phyloP scores from a whole-genome alignment of 495 filamentous ascomycete genomes.

The Neurospora intermedia region DNA sequence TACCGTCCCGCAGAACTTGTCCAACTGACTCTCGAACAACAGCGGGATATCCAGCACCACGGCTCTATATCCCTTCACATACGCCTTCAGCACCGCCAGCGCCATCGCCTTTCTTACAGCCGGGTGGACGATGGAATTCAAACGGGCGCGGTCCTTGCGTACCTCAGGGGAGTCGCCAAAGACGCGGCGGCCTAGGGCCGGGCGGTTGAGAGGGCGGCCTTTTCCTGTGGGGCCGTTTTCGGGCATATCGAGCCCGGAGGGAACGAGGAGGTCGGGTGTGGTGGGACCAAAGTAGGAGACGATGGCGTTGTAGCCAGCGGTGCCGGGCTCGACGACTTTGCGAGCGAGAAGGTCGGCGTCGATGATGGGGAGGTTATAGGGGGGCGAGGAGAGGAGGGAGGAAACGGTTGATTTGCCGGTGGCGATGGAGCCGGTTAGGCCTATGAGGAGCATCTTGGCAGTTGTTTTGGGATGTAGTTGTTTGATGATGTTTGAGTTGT shows the following conservation, averaged over 20 bases:
- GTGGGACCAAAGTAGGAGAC: constrained; percentile 64
- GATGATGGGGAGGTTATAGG: constrained; percentile 83
- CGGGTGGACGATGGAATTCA: constrained; percentile 91
- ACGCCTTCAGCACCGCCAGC: constrained; percentile 50
- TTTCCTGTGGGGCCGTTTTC: constrained; percentile 32
- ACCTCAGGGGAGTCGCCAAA: constrained; percentile 63
- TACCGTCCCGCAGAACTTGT: constrained; percentile 66
- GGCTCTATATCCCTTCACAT: constrained; percentile 65
- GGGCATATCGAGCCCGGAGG: constrained; percentile 30
- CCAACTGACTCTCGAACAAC: constrained; percentile 78
- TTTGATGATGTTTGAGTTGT: background rate
- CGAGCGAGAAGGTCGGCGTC: constrained; percentile 90
- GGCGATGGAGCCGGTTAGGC: constrained; percentile 93
- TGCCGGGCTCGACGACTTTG: constrained; percentile 84
- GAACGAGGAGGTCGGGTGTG: constrained; percentile 74
- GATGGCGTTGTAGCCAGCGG: constrained; percentile 67
- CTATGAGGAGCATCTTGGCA: constrained; percentile 76
- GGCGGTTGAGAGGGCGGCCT: constrained; percentile 69
- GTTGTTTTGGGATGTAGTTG: background rate
- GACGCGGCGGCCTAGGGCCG: constrained; percentile 71
- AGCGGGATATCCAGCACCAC: constrained; percentile 90
- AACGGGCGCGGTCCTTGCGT: constrained; percentile 52
- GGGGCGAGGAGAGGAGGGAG: constrained; percentile 60
- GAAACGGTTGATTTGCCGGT: constrained; percentile 98
- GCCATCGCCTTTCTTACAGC: constrained; percentile 71